These are phyloP conservation scores for Ceratocystis papillata DNA, from an alignment of 2,329 filamentous ascomycete species.

Conservation along the genomic window DNA sequence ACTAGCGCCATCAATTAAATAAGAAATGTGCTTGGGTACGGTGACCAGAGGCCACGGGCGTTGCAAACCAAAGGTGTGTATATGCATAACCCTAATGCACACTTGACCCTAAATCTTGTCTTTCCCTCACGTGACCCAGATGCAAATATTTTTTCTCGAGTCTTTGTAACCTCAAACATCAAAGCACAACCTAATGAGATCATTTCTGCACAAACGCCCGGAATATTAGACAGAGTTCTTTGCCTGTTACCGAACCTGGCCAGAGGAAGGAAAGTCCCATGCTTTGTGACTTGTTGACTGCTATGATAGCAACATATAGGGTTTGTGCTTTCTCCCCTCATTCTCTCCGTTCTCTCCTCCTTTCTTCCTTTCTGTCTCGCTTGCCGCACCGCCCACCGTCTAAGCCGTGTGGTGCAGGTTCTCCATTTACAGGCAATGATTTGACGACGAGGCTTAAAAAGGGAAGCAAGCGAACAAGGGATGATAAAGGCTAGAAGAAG, in stretches of 20 bases:
- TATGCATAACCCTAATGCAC: accelerated
- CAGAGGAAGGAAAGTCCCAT: neutral
- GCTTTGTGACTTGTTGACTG: neutral
- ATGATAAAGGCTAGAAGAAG: neutral
- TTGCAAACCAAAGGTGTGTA: too few species aligned
- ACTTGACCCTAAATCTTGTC: accelerated
- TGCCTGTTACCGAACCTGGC: neutral
- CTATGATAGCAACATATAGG: neutral
- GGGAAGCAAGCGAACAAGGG: neutral
- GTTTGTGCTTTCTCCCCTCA: neutral
- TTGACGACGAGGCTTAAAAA: neutral
- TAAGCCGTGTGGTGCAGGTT: neutral
- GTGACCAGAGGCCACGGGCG: too few species aligned
- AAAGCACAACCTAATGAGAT: neutral
- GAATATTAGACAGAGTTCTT: neutral
- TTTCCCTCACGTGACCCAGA: neutral
- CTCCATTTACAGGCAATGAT: neutral
- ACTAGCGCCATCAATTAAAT: too few species aligned
- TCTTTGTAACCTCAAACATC: neutral
- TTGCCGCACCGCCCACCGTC: neutral
- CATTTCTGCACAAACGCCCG: neutral
- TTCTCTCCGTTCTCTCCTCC: neutral
- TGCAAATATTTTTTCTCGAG: neutral
- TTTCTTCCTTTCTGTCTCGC: neutral
- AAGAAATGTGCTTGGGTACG: too few species aligned